These are phyloP conservation scores for Coemansia sp. DNA, from an alignment of 192 early-diverging fungal species.

Conservation along the genomic window DNA sequence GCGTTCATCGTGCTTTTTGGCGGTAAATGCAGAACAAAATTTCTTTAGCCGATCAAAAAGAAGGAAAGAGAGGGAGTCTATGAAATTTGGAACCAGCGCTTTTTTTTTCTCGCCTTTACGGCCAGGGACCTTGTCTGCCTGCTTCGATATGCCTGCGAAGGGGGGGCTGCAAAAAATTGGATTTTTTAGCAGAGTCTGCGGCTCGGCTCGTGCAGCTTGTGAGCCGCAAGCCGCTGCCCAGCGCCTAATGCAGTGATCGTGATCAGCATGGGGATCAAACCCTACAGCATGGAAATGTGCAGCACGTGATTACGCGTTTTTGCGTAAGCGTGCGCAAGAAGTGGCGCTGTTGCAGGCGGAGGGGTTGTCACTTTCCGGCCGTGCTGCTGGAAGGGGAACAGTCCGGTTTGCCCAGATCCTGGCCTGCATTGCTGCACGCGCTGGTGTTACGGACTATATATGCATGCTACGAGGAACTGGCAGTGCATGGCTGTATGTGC, in stretches of 20 bases:
- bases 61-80: constrained; percentile 23
- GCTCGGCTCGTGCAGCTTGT: constrained; percentile 6
- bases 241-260: constrained; percentile 4
- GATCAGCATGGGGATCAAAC: background rate
- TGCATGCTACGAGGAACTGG: background rate
- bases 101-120: constrained; percentile 9
- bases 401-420: background rate
- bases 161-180: background rate
- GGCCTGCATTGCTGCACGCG: background rate
- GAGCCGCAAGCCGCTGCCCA: constrained; percentile 8
- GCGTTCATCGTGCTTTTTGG: constrained; percentile 53
- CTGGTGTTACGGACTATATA: background rate
- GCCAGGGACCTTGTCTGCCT: constrained; percentile 17
- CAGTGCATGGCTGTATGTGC: constrained; percentile 5
- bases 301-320: background rate
- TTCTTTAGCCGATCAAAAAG: constrained; percentile 30
- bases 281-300: background rate
- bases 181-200: background rate
- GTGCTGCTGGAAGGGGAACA: background rate
- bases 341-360: background rate
- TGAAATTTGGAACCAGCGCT: background rate
- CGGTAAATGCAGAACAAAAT: constrained; percentile 20
- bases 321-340: background rate
- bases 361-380: background rate
- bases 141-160: background rate